Evolutionary conservation across 2,329 filamentous ascomycete genomes (phyloP), one percentile per base, ranked within the genome.

Genomic region (Trichoderma cornu-damae): DNA sequence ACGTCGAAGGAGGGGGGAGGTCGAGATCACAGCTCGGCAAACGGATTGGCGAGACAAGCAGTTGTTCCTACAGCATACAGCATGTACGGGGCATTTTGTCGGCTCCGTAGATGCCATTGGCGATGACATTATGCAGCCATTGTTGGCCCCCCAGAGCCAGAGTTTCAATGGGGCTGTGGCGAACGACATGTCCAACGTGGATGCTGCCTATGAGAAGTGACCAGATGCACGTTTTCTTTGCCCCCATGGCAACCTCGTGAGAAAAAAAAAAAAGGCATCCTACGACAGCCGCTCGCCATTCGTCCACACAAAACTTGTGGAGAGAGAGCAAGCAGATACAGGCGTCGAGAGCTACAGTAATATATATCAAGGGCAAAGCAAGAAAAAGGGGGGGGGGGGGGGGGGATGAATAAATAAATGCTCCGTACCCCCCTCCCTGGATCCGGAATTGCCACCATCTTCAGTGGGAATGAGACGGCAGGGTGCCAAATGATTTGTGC

Each of bases 151-250:
- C 34, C 14, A 20, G 28, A 22, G 38, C 28, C 38, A 3, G 50
- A 53, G 12, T 34, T n/a, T n/a, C n/a, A n/a, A n/a, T 14, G 28
- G 38, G 44, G 28, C 50, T 28, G 50, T 53, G 50, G 50, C 38
- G 28, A 53, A 26, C 9, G 22, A 26, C 20, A 5, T 43, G 37
- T 22, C 18, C 37, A 35, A 24, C 4, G 12, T 26, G 6, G 3
- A 14, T 16, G 18, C 11, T 8, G 35, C 3, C 35, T 11, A 7
- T 5, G 4, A 14, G 24, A 14, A 28, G 6, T 8, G 32, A 16
- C 32, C 20, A 37, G 22, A 46, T 11, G 2, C 42, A 12, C 28
- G 22, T 7, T 14, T n/a, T 28, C 26, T 28, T 46, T n/a, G 28
- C 5, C 14, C 1, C 43, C n/a, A 18, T 34, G 35, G 16, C 48